A percentile compares a stretch with the other conserved stretches of the same genome.
Evolutionary conservation across 139 green algal species (phyloP).

Genomic region (Desmodesmus armatus): DNA sequence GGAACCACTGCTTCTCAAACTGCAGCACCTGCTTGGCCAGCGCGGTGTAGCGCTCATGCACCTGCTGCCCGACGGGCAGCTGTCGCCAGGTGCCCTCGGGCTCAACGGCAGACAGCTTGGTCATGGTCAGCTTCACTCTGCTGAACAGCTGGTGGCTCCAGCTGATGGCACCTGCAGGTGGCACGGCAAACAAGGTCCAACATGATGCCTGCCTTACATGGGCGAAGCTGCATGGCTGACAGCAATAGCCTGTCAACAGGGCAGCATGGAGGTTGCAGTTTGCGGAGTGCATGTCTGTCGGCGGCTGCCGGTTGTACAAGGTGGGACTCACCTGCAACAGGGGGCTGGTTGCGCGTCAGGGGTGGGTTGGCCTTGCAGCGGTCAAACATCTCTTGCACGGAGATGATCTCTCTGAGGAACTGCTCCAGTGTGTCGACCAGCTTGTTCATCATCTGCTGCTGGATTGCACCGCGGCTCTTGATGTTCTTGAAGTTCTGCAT

Average conservation of each 20-base stretch:
- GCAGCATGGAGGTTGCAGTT: no score
- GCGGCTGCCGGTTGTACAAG: background rate
- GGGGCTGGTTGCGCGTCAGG: slow-evolving; percentile 85
- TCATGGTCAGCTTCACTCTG: slow-evolving; percentile 87
- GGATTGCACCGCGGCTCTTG: slow-evolving; percentile 84
- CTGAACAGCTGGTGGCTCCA: slow-evolving; percentile 89
- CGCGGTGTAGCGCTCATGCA: slow-evolving; percentile 67
- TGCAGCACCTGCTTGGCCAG: slow-evolving; percentile 82
- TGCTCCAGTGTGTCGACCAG: slow-evolving; percentile 91
- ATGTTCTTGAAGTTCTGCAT: slow-evolving; percentile 92
- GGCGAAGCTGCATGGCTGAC: no score
- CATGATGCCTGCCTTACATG: background rate
- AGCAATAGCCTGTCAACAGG: no score
- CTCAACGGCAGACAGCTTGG: slow-evolving; percentile 74
- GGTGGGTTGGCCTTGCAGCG: slow-evolving; percentile 68
- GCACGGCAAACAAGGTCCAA: background rate
- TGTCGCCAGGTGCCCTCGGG: slow-evolving; percentile 47
- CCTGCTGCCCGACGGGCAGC: slow-evolving; percentile 42
- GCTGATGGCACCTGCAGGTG: slow-evolving; percentile 78
- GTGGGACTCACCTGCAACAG: slow-evolving; percentile 65
- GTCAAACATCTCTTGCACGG: slow-evolving; percentile 76
- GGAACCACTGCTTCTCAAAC: slow-evolving; percentile 90
- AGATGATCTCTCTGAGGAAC: slow-evolving; percentile 86
- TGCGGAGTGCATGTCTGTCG: background rate
- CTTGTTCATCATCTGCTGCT: slow-evolving; percentile 94